These are phyloP conservation scores for Zygosaccharomyces gambellarensis DNA, from an alignment of 805 yeast genomes.

Conservation along the genomic window DNA sequence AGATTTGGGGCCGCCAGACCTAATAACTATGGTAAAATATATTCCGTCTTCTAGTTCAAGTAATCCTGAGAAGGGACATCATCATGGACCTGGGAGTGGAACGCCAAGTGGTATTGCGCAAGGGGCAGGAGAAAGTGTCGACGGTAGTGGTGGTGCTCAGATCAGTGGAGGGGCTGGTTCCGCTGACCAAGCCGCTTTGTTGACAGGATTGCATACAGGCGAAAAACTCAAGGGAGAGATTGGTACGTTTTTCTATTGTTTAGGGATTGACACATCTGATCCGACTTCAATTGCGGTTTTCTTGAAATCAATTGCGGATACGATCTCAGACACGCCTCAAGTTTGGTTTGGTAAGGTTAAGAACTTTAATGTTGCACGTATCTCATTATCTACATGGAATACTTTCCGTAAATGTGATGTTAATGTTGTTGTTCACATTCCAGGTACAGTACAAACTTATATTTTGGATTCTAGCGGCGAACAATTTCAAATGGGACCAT, in stretches of 20 bases:
- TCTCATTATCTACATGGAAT: slow-evolving; percentile 64
- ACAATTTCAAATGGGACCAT: slow-evolving; percentile 27
- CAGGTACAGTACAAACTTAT: slow-evolving; percentile 62
- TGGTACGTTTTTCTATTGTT: slow-evolving; percentile 69
- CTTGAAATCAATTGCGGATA: slow-evolving; percentile 59
- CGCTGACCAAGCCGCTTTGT: slow-evolving; percentile 18
- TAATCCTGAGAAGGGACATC: slow-evolving; percentile 6
- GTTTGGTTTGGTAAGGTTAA: slow-evolving; percentile 76
- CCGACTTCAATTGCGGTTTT: slow-evolving; percentile 76
- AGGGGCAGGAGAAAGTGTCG: slow-evolving; percentile 1
- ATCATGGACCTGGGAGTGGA: slow-evolving; percentile 2
- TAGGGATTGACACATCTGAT: slow-evolving; percentile 72
- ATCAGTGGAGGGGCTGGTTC: slow-evolving; percentile 9
- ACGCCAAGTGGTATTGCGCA: not conserved
- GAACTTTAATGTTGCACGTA: slow-evolving; percentile 64
- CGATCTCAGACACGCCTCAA: slow-evolving; percentile 58
- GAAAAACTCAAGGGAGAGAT: slow-evolving; percentile 45
- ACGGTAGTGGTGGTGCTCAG: slow-evolving; percentile 7
- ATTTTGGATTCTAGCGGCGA: slow-evolving; percentile 32
- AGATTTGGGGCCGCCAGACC: slow-evolving; percentile 72
- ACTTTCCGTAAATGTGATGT: slow-evolving; percentile 59
- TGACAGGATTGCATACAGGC: slow-evolving; percentile 25
- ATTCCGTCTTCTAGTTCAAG: slow-evolving; percentile 22
- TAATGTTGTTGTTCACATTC: slow-evolving; percentile 66
- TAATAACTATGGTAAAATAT: slow-evolving; percentile 40